A percentile compares a stretch with the other conserved stretches of the same genome.
Conservation (phyloP, 345 rosid species). For the Pelargonium nanum region DNA sequence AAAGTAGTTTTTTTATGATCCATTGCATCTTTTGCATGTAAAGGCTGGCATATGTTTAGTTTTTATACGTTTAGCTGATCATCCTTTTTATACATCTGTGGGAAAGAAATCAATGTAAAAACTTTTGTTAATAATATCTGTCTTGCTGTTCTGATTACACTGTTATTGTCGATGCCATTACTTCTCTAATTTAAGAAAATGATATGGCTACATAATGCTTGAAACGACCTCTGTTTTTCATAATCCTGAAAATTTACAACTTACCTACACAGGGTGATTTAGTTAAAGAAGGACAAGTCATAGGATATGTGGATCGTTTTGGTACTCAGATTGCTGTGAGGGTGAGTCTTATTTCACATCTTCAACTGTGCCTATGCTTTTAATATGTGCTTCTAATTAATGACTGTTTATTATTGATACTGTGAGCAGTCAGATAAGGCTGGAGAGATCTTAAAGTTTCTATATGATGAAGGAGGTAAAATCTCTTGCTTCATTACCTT, state of each 20-base stretch:
- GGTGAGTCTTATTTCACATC: conserved; percentile 36
- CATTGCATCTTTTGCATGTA: too few relatives aligned
- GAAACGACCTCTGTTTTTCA: background rate
- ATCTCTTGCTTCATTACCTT: conserved; percentile 4
- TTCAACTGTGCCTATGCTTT: conserved; percentile 1
- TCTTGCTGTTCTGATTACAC: too few relatives aligned
- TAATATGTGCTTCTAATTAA: conserved; percentile 2
- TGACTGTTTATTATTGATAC: conserved; percentile 9
- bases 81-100: too few relatives aligned
- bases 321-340: conserved; percentile 71
- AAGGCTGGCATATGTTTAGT: too few relatives aligned
- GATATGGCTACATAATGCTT: background rate
- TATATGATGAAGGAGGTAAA: conserved; percentile 79
- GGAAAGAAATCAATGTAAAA: too few relatives aligned
- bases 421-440: conserved; percentile 76
- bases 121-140: too few relatives aligned
- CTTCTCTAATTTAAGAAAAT: background rate
- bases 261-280: conserved; percentile 52
- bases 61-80: too few relatives aligned
- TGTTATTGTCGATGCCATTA: background rate
- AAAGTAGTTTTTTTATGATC: too few relatives aligned
- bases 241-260: background rate
- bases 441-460: conserved; percentile 81
- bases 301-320: conserved; percentile 78
- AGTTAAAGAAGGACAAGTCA: conserved; percentile 76